Evolutionary conservation across 257 asterid species (phyloP).

Genomic region (Scutellaria galericulata): DNA sequence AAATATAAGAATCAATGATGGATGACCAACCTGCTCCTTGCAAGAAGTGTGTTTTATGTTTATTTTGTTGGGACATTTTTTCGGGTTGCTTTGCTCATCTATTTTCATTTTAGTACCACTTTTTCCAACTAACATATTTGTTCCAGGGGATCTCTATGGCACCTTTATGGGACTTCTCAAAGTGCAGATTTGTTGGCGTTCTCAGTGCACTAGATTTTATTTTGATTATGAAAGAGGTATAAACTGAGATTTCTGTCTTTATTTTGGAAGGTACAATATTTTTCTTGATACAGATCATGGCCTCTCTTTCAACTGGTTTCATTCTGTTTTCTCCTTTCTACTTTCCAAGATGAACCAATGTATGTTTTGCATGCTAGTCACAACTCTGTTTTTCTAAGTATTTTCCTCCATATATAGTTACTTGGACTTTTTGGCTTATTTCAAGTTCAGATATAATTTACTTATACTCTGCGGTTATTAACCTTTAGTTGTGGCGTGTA

Average conservation of each 20-base stretch:
- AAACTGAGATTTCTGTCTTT: constrained; percentile 17
- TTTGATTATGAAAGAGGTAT: constrained; percentile 90
- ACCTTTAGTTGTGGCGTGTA: not conserved
- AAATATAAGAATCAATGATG: not conserved
- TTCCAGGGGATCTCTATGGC: constrained; percentile 85
- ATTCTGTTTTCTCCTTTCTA: not conserved
- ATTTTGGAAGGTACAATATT: constrained; percentile 4
- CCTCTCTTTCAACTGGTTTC: not conserved
- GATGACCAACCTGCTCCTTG: constrained; percentile 5
- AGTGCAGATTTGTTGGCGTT: constrained; percentile 82
- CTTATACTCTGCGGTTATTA: not conserved
- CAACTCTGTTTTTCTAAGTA: constrained; percentile 17
- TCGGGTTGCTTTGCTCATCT: constrained; percentile 27
- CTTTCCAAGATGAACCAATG: not conserved
- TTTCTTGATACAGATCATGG: constrained; percentile 8
- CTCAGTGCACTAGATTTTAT: constrained; percentile 90
- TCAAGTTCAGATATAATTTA: not conserved
- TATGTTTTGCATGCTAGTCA: not conserved
- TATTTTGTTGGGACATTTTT: not conserved
- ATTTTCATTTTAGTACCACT: constrained; percentile 3
- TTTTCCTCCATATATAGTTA: not conserved
- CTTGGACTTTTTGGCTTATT: constrained; percentile 7
- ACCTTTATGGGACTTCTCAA: constrained; percentile 84
- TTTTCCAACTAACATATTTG: constrained; percentile 31
- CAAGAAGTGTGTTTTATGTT: not conserved